Percentiles rank a stretch among this genome's conserved stretches.
phyloP scores from a whole-genome alignment of 495 filamentous ascomycete species.

The Hyphodiscus hymeniophilus region DNA sequence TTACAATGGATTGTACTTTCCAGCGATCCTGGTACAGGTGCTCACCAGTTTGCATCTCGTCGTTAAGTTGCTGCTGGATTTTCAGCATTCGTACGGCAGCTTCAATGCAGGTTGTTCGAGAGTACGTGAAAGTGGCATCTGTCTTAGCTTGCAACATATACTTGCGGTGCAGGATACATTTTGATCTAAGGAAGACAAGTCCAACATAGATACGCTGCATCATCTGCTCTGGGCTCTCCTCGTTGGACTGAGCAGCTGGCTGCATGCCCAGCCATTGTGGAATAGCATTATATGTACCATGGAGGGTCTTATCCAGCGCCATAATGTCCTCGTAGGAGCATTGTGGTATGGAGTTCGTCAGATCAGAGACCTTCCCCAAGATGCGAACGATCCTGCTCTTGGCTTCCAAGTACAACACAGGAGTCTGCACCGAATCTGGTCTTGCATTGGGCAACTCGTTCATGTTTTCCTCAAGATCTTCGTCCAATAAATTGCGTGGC shows the following conservation, averaged over 20 bases:
- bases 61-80: conserved; percentile 29
- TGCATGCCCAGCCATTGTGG: conserved; percentile 51
- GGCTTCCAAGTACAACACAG: conserved; percentile 22
- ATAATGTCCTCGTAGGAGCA: conserved; percentile 57
- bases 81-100: conserved; percentile 55
- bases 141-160: conserved; percentile 52
- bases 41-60: conserved; percentile 28
- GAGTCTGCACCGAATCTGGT: conserved; percentile 33
- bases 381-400: not conserved
- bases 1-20: conserved; percentile 31
- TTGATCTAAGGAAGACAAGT: conserved; percentile 59
- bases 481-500: conserved; percentile 39
- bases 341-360: conserved; percentile 27
- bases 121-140: conserved; percentile 57
- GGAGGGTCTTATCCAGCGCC: conserved; percentile 53
- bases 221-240: conserved; percentile 52
- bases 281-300: conserved; percentile 45
- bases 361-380: conserved; percentile 25
- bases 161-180: conserved; percentile 62
- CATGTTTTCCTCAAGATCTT: conserved; percentile 36
- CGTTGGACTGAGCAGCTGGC: conserved; percentile 49
- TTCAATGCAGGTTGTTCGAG: conserved; percentile 57
- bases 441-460: conserved; percentile 33
- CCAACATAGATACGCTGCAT: conserved; percentile 64
- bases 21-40: conserved; percentile 29